Evolutionary conservation across 169 alveolate genomes (phyloP), one percentile per base, ranked within the genome.

Genomic region (Plasmodium malariae): DNA sequence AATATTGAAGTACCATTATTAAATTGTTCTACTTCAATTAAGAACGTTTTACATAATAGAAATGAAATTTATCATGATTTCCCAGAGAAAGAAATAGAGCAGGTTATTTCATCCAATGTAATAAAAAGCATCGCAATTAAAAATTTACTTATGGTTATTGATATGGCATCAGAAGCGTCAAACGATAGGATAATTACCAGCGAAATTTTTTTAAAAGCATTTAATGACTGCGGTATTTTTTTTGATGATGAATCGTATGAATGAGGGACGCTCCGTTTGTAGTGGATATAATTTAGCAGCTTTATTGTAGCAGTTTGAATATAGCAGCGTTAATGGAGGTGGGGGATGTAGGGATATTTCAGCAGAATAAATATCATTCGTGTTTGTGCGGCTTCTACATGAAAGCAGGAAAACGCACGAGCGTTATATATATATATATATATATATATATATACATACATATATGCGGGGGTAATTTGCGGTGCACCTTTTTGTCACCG

Each of bases 121-220:
- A 78, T 78, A 54, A 78, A 78, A 48, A 78, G 60, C 19, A 78
- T 78, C 19, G 54, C 89, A 36, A 78, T 78, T 9, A 78, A 78
- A 54, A 78, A 78, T 57, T 21, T 78, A 14, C 69, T 78, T 7
- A 78, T 78, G 89, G 43, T 78, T 54, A 78, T 48, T 9, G 89
- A 78, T 40, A 78, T 78, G 89, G 89, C 89, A 36, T 78, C 78
- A 0, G 89, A 78, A 26, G 89, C 89, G 24, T 49, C 80, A 12
- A 24, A 17, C 51, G 89, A 63, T 45, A 37, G 72, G 11, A 78
- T 19, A 12, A 78, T 78, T 37, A 78, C 89, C 0, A 62, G 89
- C 36, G 89, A 78, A 3, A 40, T 78, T 26, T 78, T 78, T 69
- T 37, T 78, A 24, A 78, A 78, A 63, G 32, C 68, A 28, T 78